These are phyloP conservation scores for Lachnellula cervina DNA, from an alignment of 2,329 filamentous ascomycete species.

Conservation along the genomic window DNA sequence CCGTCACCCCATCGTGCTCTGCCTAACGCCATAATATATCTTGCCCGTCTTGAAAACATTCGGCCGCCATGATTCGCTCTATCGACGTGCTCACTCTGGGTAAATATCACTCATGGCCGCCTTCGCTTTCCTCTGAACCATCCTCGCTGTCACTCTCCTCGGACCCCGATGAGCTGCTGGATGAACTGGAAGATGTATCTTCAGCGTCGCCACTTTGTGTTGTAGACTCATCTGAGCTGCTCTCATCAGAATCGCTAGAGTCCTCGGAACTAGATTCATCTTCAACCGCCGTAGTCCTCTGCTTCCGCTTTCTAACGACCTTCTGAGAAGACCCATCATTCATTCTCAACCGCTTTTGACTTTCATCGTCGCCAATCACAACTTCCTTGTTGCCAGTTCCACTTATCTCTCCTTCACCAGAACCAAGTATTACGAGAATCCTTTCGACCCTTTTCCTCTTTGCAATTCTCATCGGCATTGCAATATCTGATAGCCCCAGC, in stretches of 20 bases:
- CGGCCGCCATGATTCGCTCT: background rate
- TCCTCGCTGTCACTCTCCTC: slow-evolving; percentile 19
- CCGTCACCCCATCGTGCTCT: background rate
- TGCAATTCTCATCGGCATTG: slow-evolving; percentile 50
- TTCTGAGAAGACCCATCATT: slow-evolving; percentile 45
- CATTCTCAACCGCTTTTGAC: slow-evolving; percentile 38
- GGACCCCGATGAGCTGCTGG: slow-evolving; percentile 24
- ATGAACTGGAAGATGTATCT: slow-evolving; percentile 23
- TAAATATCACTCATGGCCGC: slow-evolving; percentile 13
- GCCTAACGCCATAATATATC: background rate
- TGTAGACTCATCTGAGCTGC: slow-evolving; percentile 18
- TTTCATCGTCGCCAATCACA: slow-evolving; percentile 23
- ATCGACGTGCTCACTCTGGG: background rate
- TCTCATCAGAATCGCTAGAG: slow-evolving; percentile 18
- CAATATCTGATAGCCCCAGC: slow-evolving; percentile 40
- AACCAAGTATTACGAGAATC: slow-evolving; percentile 51
- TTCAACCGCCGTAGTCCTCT: slow-evolving; percentile 25
- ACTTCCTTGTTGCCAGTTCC: slow-evolving; percentile 5
- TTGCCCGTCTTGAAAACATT: background rate
- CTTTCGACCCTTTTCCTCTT: slow-evolving; percentile 61
- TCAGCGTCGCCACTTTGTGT: slow-evolving; percentile 10
- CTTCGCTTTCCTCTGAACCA: slow-evolving; percentile 16
- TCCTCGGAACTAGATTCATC: slow-evolving; percentile 22
- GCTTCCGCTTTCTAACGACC: slow-evolving; percentile 44
- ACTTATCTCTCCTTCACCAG: slow-evolving; percentile 10